Conservation (phyloP, 352 stramenopile genomes). For the Phytopythium mirpurense region DNA sequence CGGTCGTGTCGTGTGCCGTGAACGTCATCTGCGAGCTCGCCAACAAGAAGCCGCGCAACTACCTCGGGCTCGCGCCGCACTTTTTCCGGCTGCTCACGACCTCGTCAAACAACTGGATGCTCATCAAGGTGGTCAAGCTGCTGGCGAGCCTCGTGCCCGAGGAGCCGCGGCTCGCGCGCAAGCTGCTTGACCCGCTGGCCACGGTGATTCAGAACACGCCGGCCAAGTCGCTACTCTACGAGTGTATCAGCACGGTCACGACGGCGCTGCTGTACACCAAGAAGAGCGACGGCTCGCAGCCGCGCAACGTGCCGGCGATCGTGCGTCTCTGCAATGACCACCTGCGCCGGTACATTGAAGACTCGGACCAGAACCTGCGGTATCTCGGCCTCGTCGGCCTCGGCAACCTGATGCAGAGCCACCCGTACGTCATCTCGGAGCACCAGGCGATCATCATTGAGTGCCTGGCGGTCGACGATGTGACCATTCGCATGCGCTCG, state of each 20-base stretch:
- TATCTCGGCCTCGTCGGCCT: slow-evolving; percentile 98
- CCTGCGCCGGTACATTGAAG: slow-evolving; percentile 94
- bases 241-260: slow-evolving; percentile 97
- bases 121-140: slow-evolving; percentile 99
- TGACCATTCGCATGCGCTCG: slow-evolving; percentile 97
- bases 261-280: slow-evolving; percentile 95
- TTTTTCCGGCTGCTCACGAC: slow-evolving; percentile 98
- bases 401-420: slow-evolving; percentile 94
- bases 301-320: slow-evolving; percentile 91
- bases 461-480: slow-evolving; percentile 97
- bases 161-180: slow-evolving; percentile 96
- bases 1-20: slow-evolving; percentile 96
- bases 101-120: slow-evolving; percentile 99
- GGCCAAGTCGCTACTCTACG: slow-evolving; percentile 98
- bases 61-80: slow-evolving; percentile 95
- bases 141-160: slow-evolving; percentile 95
- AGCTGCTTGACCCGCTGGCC: slow-evolving; percentile 96
- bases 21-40: slow-evolving; percentile 99
- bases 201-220: slow-evolving; percentile 97
- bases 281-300: slow-evolving; percentile 94
- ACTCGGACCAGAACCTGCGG: slow-evolving; percentile 99
- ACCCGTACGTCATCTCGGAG: slow-evolving; percentile 93
- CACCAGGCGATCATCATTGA: slow-evolving; percentile 95
- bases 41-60: slow-evolving; percentile 99
- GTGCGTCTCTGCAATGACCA: slow-evolving; percentile 95